Evolutionary conservation across 1,284 basidiomycete genomes (phyloP).

Genomic region (Pseudozyma pruni): DNA sequence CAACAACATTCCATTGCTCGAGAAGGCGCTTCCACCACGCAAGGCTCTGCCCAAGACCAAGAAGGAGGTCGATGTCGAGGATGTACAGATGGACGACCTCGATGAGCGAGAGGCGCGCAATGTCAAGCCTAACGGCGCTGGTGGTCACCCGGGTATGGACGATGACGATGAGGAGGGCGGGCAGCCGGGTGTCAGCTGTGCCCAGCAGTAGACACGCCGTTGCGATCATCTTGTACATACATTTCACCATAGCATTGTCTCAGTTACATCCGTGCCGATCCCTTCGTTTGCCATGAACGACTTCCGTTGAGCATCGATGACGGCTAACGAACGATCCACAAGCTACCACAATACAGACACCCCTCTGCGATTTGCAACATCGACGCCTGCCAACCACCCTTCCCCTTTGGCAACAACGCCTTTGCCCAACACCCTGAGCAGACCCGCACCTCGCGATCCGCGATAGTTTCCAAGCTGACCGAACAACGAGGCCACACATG

Average conservation of each 20-base stretch:
- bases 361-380: constrained; percentile 14
- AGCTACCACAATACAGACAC: constrained; percentile 35
- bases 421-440: constrained; percentile 44
- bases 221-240: neutral
- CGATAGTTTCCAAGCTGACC: constrained; percentile 34
- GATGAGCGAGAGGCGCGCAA: constrained; percentile 78
- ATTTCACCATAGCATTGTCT: too few species aligned
- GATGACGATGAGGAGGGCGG: constrained; percentile 76
- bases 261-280: too few species aligned
- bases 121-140: constrained; percentile 65
- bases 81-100: constrained; percentile 84
- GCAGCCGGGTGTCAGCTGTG: constrained; percentile 47
- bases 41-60: constrained; percentile 77
- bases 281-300: too few species aligned
- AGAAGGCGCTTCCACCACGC: constrained; percentile 86
- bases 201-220: constrained; percentile 41
- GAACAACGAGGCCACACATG: constrained; percentile 51
- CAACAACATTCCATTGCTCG: constrained; percentile 78
- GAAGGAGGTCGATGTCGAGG: constrained; percentile 78
- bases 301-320: neutral
- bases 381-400: constrained; percentile 7
- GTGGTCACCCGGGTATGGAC: constrained; percentile 74
- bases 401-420: constrained; percentile 16
- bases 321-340: constrained; percentile 32
- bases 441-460: constrained; percentile 27